These are phyloP conservation scores for Talaromyces ruber DNA, from an alignment of 495 filamentous ascomycete genomes.

Conservation along the genomic window DNA sequence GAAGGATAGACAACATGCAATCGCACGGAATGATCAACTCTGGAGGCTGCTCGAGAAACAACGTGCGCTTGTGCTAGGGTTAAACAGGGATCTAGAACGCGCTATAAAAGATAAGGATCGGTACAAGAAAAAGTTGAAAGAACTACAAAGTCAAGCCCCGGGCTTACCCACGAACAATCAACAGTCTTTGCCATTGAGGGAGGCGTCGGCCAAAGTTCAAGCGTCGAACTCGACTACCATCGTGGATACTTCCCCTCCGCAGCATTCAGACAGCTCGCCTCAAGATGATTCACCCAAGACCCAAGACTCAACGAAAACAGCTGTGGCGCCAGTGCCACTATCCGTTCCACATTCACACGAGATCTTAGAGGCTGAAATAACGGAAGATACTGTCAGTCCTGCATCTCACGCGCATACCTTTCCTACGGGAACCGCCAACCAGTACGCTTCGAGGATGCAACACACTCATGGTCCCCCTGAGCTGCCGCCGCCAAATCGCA, in stretches of 20 bases:
- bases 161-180: slow-evolving; percentile 29
- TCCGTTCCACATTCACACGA: not conserved
- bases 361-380: not conserved
- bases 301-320: not conserved
- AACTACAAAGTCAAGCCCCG: slow-evolving; percentile 46
- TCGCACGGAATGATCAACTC: slow-evolving; percentile 83
- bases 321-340: not conserved
- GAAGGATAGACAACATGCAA: slow-evolving; percentile 81
- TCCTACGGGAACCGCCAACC: not conserved
- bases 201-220: not conserved
- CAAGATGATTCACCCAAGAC: not conserved
- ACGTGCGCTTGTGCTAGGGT: slow-evolving; percentile 79
- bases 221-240: not conserved
- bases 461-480: slow-evolving; percentile 8
- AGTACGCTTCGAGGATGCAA: not conserved
- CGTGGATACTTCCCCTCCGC: not conserved
- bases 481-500: slow-evolving; percentile 54
- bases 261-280: not conserved
- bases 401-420: not conserved
- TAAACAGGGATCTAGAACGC: slow-evolving; percentile 91
- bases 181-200: not conserved
- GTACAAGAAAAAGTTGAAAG: slow-evolving; percentile 85
- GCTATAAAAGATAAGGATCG: slow-evolving; percentile 91
- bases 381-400: not conserved
- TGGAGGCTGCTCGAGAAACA: slow-evolving; percentile 97